These are phyloP conservation scores for Aurantiochytrium sp. DNA, from an alignment of 108 stramenopile genomes.

Conservation along the genomic window DNA sequence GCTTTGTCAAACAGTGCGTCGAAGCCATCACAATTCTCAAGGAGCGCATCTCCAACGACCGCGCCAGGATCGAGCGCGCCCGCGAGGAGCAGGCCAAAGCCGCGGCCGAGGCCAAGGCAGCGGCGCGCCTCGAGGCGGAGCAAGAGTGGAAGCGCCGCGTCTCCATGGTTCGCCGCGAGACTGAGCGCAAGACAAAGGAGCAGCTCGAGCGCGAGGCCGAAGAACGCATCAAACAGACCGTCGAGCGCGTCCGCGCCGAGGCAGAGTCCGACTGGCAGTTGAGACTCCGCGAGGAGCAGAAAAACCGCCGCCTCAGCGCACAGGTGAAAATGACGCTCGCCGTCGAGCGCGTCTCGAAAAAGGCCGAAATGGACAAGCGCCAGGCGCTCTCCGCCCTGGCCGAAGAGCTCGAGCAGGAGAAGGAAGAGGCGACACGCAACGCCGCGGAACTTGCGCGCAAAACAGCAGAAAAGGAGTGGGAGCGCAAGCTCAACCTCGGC, in stretches of 20 bases:
- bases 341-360: neutral
- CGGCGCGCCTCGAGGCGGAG: neutral
- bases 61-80: neutral
- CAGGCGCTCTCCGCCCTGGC: neutral
- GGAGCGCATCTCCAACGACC: neutral
- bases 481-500: neutral
- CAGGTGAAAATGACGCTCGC: neutral
- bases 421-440: constrained; percentile 15
- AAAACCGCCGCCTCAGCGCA: neutral
- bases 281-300: neutral
- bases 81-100: neutral
- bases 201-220: neutral
- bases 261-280: neutral
- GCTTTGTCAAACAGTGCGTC: neutral
- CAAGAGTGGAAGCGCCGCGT: neutral
- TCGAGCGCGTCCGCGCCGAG: neutral
- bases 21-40: neutral
- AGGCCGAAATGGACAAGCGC: neutral
- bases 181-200: neutral
- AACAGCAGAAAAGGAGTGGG: neutral
- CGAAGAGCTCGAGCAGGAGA: neutral
- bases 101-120: neutral
- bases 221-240: neutral
- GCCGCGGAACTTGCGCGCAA: constrained; percentile 1
- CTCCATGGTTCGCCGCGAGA: neutral